phyloP scores from a whole-genome alignment of 352 stramenopile genomes.

The Hyaloperonospora arabidopsidis region DNA sequence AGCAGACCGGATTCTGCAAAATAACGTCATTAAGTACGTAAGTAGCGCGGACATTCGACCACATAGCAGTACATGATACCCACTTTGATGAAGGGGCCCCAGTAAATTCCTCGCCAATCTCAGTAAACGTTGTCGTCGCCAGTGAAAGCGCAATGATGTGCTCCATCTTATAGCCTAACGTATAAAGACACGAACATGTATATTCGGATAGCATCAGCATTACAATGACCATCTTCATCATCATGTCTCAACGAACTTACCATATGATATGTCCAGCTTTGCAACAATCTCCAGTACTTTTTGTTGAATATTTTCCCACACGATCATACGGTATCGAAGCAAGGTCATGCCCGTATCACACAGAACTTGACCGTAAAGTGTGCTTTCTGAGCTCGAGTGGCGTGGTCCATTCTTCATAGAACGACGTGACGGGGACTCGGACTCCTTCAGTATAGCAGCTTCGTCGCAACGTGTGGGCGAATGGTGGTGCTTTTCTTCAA shows the following conservation, averaged over 20 bases:
- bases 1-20: constrained; percentile 45
- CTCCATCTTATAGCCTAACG: constrained; percentile 77
- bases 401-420: constrained; percentile 30
- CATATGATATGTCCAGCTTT: constrained; percentile 62
- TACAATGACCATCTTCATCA: not conserved
- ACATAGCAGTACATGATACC: constrained; percentile 10
- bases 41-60: constrained; percentile 1
- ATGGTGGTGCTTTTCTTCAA: constrained; percentile 29
- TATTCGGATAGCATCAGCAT: constrained; percentile 1
- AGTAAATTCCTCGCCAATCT: constrained; percentile 83
- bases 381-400: constrained; percentile 25
- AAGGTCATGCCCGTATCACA: constrained; percentile 76
- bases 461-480: constrained; percentile 9
- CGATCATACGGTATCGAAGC: constrained; percentile 70
- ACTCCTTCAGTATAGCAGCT: constrained; percentile 8
- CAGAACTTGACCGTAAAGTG: constrained; percentile 55
- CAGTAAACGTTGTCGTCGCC: constrained; percentile 62
- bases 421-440: constrained; percentile 25
- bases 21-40: constrained; percentile 1
- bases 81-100: constrained; percentile 61
- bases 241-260: constrained; percentile 20
- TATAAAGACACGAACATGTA: constrained; percentile 6
- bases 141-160: constrained; percentile 80
- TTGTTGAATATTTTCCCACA: constrained; percentile 85
- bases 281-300: constrained; percentile 65